Evolutionary conservation across 768 basidiomycete genomes (phyloP).

Genomic region (Psilocybe azurescens): DNA sequence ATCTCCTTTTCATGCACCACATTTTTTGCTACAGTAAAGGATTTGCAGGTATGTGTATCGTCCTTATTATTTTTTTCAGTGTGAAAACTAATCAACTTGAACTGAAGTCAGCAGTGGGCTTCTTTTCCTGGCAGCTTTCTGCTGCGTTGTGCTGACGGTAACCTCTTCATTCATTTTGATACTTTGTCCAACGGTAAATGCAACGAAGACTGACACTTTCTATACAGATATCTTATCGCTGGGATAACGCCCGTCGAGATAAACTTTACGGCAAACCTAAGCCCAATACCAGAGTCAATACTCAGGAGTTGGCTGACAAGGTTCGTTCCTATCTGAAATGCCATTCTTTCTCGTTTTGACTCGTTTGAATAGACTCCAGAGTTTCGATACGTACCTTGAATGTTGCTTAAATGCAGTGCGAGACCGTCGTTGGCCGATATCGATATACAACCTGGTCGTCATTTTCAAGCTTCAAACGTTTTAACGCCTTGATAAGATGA

Average conservation of each 20-base stretch:
- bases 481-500: too few species aligned
- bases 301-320: slow-evolving; percentile 68
- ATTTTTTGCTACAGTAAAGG: slow-evolving; percentile 50
- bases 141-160: slow-evolving; percentile 57
- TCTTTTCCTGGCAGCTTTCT: slow-evolving; percentile 59
- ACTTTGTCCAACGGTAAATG: too few species aligned
- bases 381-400: slow-evolving; percentile 60
- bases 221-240: slow-evolving; percentile 61
- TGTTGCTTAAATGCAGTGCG: not conserved
- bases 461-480: too few species aligned
- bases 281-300: slow-evolving; percentile 58
- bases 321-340: slow-evolving; percentile 37
- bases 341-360: not conserved
- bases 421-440: too few species aligned
- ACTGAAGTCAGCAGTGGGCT: slow-evolving; percentile 35
- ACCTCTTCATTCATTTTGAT: slow-evolving; percentile 14
- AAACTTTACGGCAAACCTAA: slow-evolving; percentile 54
- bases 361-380: slow-evolving; percentile 50
- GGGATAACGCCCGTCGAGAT: slow-evolving; percentile 64
- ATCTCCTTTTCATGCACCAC: not conserved
- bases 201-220: not conserved
- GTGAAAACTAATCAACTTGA: not conserved
- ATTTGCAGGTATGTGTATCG: slow-evolving; percentile 49
- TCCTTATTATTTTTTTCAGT: too few species aligned
- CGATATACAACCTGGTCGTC: too few species aligned